phyloP scores from a whole-genome alignment of 192 early-diverging fungal genomes.

The Tieghemiomyces parasiticus region DNA sequence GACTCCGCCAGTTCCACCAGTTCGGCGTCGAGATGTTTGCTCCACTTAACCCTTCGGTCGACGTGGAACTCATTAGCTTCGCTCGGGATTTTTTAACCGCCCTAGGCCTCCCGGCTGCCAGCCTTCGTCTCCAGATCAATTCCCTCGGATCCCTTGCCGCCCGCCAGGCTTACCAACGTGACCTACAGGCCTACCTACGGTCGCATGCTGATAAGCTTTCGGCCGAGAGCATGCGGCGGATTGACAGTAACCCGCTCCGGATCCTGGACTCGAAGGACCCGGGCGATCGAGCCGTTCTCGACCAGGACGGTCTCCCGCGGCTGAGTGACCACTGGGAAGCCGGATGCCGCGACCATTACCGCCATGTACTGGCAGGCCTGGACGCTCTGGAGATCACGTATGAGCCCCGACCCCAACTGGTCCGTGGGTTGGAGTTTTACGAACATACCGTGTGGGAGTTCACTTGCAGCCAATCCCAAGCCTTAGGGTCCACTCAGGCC shows the following conservation, averaged over 20 bases:
- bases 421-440: conserved; percentile 57
- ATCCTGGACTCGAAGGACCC: conserved; percentile 46
- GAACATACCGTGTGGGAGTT: conserved; percentile 55
- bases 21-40: conserved; percentile 48
- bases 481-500: conserved; percentile 39
- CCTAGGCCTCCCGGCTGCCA: neutral
- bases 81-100: conserved; percentile 28
- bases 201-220: conserved; percentile 23
- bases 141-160: conserved; percentile 21
- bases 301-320: conserved; percentile 23
- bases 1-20: conserved; percentile 58
- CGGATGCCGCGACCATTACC: conserved; percentile 25
- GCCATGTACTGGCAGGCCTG: conserved; percentile 26
- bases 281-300: conserved; percentile 25
- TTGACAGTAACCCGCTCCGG: conserved; percentile 41
- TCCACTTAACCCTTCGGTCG: conserved; percentile 28
- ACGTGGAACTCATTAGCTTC: conserved; percentile 42
- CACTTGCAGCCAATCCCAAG: conserved; percentile 16
- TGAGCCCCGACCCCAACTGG: conserved; percentile 30
- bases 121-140: conserved; percentile 16
- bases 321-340: conserved; percentile 26
- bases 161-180: conserved; percentile 21
- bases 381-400: conserved; percentile 31
- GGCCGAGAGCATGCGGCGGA: conserved; percentile 29
- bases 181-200: conserved; percentile 30